Percentiles rank a stretch among this genome's conserved stretches.
phyloP scores from a whole-genome alignment of 2,329 filamentous ascomycete genomes.

The Fusarium piperis region DNA sequence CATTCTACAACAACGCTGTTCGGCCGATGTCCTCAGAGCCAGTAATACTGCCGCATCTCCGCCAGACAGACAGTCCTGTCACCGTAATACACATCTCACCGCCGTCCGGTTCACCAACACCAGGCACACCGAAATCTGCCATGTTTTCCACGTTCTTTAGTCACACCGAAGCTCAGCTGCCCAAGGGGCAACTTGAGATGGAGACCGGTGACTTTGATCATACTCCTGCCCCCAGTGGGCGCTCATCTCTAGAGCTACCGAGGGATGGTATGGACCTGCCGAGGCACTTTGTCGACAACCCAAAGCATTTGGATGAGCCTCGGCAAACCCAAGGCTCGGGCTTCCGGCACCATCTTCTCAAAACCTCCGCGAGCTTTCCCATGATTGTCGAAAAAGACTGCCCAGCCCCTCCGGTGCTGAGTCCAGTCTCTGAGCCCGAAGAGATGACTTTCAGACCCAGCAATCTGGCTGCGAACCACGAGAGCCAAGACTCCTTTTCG shows the following conservation, averaged over 20 bases:
- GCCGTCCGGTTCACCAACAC: not conserved
- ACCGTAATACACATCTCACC: not conserved
- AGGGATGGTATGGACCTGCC: slow-evolving; percentile 33
- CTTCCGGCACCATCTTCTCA: slow-evolving; percentile 39
- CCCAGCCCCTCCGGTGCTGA: slow-evolving; percentile 32
- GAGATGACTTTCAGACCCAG: not conserved
- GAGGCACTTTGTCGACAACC: slow-evolving; percentile 16
- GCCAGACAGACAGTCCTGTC: not conserved
- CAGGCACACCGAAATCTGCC: not conserved
- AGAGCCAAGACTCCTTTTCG: slow-evolving; percentile 3
- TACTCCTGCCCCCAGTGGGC: slow-evolving; percentile 47
- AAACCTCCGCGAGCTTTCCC: slow-evolving; percentile 29
- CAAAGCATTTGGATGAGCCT: not conserved
- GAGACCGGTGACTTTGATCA: slow-evolving; percentile 45
- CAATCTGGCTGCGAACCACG: not conserved
- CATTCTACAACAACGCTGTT: not conserved
- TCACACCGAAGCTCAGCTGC: slow-evolving; percentile 34
- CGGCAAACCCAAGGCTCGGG: slow-evolving; percentile 8
- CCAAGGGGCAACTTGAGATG: slow-evolving; percentile 25
- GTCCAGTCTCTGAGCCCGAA: not conserved
- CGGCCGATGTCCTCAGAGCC: not conserved
- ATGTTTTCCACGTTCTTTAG: slow-evolving; percentile 40
- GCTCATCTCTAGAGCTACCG: slow-evolving; percentile 40
- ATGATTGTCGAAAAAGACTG: slow-evolving; percentile 33
- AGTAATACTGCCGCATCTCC: not conserved